phyloP scores from a whole-genome alignment of 2,329 filamentous ascomycete genomes.

The Cladosporium sp. region DNA sequence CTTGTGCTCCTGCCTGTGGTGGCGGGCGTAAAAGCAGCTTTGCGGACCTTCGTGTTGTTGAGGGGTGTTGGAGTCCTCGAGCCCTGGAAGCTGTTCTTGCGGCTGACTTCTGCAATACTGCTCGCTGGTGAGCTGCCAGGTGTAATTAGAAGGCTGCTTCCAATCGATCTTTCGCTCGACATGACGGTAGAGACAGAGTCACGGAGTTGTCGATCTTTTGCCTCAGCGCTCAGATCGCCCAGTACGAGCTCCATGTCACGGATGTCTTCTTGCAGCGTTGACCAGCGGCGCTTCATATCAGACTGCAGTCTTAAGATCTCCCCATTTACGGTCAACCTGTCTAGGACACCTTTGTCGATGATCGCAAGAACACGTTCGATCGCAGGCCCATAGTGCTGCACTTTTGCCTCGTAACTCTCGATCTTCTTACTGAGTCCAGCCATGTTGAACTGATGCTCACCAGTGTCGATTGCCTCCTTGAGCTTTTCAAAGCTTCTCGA shows the following conservation, averaged over 20 bases:
- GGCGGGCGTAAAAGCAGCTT: slow-evolving; percentile 3
- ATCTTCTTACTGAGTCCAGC: slow-evolving; percentile 73
- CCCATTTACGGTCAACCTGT: slow-evolving; percentile 93
- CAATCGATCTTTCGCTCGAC: slow-evolving; percentile 71
- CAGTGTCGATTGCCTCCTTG: slow-evolving; percentile 71
- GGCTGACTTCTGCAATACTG: slow-evolving; percentile 54
- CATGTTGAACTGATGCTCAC: slow-evolving; percentile 68
- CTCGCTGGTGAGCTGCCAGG: slow-evolving; percentile 62
- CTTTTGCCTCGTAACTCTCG: slow-evolving; percentile 92
- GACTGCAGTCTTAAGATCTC: slow-evolving; percentile 83
- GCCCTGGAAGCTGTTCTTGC: slow-evolving; percentile 46
- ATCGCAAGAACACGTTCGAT: slow-evolving; percentile 88
- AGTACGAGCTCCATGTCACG: slow-evolving; percentile 69
- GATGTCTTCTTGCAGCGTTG: slow-evolving; percentile 70
- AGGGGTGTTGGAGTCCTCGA: slow-evolving; percentile 39
- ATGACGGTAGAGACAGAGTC: slow-evolving; percentile 92
- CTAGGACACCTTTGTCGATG: slow-evolving; percentile 91
- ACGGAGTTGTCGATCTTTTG: slow-evolving; percentile 68
- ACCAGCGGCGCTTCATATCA: slow-evolving; percentile 81
- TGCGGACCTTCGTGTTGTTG: slow-evolving; percentile 22
- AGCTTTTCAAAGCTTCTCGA: slow-evolving; percentile 81
- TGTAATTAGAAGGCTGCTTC: slow-evolving; percentile 62
- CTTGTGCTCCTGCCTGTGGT: not conserved
- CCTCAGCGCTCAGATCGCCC: slow-evolving; percentile 61
- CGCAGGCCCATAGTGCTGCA: slow-evolving; percentile 86